phyloP scores from a whole-genome alignment of 257 asterid species.

The Jacaranda copaia region DNA sequence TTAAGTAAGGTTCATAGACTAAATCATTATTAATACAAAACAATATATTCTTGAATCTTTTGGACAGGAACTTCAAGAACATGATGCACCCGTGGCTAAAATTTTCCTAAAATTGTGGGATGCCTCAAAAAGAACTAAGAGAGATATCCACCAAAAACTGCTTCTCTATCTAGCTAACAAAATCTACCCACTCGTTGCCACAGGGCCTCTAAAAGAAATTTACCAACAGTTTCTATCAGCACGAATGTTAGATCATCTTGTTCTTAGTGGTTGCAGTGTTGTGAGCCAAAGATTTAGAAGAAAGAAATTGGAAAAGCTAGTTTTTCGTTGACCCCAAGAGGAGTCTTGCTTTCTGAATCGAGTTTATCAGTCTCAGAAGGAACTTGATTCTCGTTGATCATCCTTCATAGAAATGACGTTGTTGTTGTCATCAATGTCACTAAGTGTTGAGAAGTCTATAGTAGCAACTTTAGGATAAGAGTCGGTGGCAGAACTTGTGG shows the following conservation, averaged over 20 bases:
- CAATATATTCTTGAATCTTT: background rate
- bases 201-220: background rate
- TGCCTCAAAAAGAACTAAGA: conserved; percentile 9
- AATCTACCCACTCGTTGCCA: background rate
- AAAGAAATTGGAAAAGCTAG: conserved; percentile 29
- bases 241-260: conserved; percentile 4
- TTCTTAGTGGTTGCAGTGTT: conserved; percentile 21
- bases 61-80: conserved; percentile 2
- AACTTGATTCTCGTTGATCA: background rate
- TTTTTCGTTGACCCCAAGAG: conserved; percentile 28
- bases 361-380: conserved; percentile 23
- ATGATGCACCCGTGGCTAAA: background rate
- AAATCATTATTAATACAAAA: too few relatives aligned
- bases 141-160: background rate
- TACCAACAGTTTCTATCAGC: conserved; percentile 25
- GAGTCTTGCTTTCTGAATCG: conserved; percentile 9
- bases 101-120: conserved; percentile 4
- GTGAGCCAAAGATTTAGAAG: conserved; percentile 29
- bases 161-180: conserved; percentile 5
- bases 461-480: too few relatives aligned
- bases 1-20: too few relatives aligned
- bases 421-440: background rate
- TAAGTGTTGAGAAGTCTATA: background rate
- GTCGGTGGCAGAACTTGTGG: background rate
- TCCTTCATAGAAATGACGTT: conserved; percentile 12